These are phyloP conservation scores for Leccinum subgranulosum DNA, from an alignment of 768 basidiomycete genomes.

Conservation along the genomic window DNA sequence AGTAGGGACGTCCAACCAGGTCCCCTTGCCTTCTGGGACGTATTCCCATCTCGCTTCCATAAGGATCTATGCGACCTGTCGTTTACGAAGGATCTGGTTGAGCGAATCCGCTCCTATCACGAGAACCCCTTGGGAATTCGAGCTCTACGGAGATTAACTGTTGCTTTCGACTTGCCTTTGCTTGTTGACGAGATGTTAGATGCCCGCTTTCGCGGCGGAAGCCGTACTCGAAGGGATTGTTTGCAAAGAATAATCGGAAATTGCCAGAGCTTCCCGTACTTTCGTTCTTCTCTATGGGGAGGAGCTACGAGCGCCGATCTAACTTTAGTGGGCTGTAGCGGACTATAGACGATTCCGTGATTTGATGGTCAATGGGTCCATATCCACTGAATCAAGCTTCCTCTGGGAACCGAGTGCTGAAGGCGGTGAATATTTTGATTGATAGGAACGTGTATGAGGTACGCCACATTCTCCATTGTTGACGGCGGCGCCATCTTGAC, in stretches of 20 bases:
- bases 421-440: slow-evolving; percentile 1
- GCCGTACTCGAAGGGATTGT: slow-evolving; percentile 14
- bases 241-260: slow-evolving; percentile 22
- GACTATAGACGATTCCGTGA: slow-evolving; percentile 19
- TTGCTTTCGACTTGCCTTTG: slow-evolving; percentile 10
- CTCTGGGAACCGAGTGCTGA: slow-evolving; percentile 7
- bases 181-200: slow-evolving; percentile 16
- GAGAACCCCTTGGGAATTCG: slow-evolving; percentile 72
- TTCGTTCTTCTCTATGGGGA: slow-evolving; percentile 1
- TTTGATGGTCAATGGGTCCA: background rate
- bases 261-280: slow-evolving; percentile 14
- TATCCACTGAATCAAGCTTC: slow-evolving; percentile 9
- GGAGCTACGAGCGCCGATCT: slow-evolving; percentile 25
- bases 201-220: slow-evolving; percentile 20
- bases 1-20: slow-evolving; percentile 16
- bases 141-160: slow-evolving; percentile 50
- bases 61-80: slow-evolving; percentile 75
- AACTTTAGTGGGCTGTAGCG: slow-evolving; percentile 11
- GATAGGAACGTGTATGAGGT: slow-evolving; percentile 8
- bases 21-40: slow-evolving; percentile 44
- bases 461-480: slow-evolving; percentile 10
- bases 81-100: slow-evolving; percentile 76
- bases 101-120: slow-evolving; percentile 51
- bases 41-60: slow-evolving; percentile 71
- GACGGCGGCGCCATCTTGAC: slow-evolving; percentile 8